A percentile compares a stretch with the other conserved stretches of the same genome.
These are phyloP conservation scores for Dionaea muscipula DNA, from an alignment of 179 eudicot species.

Conservation along the genomic window DNA sequence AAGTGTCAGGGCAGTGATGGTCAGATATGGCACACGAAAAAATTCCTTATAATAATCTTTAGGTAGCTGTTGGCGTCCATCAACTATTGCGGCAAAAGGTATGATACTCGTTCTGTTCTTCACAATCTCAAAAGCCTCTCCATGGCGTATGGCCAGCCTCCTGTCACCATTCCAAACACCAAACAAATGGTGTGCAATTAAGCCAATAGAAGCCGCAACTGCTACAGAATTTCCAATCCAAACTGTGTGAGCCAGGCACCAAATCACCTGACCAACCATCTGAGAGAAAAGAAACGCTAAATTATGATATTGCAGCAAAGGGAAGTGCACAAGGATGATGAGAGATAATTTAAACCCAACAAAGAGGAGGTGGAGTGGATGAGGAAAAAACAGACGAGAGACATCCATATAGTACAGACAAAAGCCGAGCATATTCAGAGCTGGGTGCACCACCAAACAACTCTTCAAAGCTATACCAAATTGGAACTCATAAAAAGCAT, in stretches of 20 bases:
- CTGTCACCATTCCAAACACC: constrained; percentile 98
- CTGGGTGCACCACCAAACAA: no score
- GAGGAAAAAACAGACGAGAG: neutral
- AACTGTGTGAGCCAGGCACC: constrained; percentile 91
- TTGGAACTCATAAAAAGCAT: no score
- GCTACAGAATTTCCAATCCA: constrained; percentile 97
- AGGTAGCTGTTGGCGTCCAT: constrained; percentile 89
- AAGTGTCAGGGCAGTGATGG: constrained; percentile 62
- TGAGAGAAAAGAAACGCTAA: constrained; percentile 12
- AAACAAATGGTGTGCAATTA: constrained; percentile 89
- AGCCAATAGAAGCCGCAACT: constrained; percentile 81
- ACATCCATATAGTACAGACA: neutral
- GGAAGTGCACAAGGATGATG: neutral
- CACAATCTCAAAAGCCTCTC: constrained; percentile 67
- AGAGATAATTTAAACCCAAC: neutral
- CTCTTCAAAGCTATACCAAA: no score
- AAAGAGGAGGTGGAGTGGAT: neutral
- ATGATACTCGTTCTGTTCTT: constrained; percentile 71
- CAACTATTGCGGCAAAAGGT: constrained; percentile 83
- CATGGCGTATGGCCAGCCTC: constrained; percentile 59
- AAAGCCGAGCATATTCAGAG: no score
- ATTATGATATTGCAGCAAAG: neutral
- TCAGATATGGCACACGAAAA: constrained; percentile 65
- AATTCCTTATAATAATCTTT: constrained; percentile 69
- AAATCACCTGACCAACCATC: constrained; percentile 97